Base-by-base conservation (phyloP, 2,329 filamentous ascomycete species). In the Dothiorella sarmentorum region DNA sequence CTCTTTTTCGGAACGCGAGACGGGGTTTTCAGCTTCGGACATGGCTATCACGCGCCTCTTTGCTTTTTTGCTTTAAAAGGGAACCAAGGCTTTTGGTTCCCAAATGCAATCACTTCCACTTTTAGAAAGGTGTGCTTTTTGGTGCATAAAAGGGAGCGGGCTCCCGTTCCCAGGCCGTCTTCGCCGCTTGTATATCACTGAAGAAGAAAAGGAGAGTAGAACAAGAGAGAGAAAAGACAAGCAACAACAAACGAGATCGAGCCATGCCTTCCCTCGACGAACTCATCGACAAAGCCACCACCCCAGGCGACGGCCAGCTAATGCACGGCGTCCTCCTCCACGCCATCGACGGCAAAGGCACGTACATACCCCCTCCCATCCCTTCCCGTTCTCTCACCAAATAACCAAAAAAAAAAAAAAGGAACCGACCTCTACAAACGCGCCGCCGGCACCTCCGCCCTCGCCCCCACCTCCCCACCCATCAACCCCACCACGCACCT, bases 401-500 rank as follows among this genome's bases (percentile, higher is more conserved):
- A 13, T 6, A 13, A 10, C 13, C 6, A 37, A 37, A 7, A 37
- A 1, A 37, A 35, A 37, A 13, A 17, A 13, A 3, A 5, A 37
- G 35, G 35, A 13, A 37, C 11, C 3, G 6, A 11, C 3, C 10
- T 31, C 43, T 18, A 10, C 17, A 20, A 47, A 29, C 9, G 27
- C 15, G 35, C 35, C 35, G 13, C 35, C 15, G 35, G 35, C 35
- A n/a, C n/a, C 35, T 37, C 35, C 35, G 35, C 35, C 35, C 15
- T 37, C 35, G 35, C 15, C n/a, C 67, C 70, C 1, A 60, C 72
- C 0, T 69, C 68, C 63, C 59, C 47, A 1, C 60, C 65, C 24
- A 63, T 73, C 31, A n/a, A n/a, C n/a, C 70, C 70, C 1, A 70
- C 71, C 33, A 10, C 47, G 4, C 10, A 26, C 20, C 4, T 31